These are phyloP conservation scores for Musa schizocarpa DNA, from an alignment of 176 grass and related monocot species.

Conservation along the genomic window DNA sequence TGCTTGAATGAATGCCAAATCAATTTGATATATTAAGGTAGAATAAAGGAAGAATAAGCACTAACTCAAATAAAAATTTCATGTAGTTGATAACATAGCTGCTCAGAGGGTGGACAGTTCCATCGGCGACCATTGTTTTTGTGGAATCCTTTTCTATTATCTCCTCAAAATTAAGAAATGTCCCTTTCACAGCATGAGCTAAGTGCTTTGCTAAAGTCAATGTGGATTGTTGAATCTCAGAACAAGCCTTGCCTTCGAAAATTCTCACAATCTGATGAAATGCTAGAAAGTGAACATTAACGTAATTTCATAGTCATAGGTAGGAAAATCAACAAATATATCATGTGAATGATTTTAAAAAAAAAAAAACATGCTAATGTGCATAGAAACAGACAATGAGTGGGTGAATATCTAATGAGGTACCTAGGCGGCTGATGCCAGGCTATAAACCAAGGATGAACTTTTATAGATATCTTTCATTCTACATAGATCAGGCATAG, in stretches of 20 bases:
- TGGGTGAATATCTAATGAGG: neutral
- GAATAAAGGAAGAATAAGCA: neutral
- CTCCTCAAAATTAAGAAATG: constrained; percentile 89
- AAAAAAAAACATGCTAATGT: neutral
- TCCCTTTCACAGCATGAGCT: constrained; percentile 81
- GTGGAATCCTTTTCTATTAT: constrained; percentile 89
- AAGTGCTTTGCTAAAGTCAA: constrained; percentile 64
- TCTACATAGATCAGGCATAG: neutral
- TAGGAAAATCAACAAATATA: constrained; percentile 1
- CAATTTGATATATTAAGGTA: neutral
- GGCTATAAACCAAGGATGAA: neutral
- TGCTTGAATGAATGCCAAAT: neutral
- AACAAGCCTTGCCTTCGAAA: constrained; percentile 81
- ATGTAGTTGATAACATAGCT: constrained; percentile 99
- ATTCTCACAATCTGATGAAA: constrained; percentile 52
- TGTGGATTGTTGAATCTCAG: constrained; percentile 57
- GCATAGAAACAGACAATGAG: neutral
- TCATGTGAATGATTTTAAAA: neutral
- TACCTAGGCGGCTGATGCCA: neutral
- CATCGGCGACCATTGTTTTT: constrained; percentile 85
- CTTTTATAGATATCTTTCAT: neutral
- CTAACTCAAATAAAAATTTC: constrained; percentile 89
- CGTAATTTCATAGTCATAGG: constrained; percentile 2
- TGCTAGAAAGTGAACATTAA: constrained; percentile 19
- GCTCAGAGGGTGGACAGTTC: constrained; percentile 95